Evolutionary conservation across 1,284 basidiomycete genomes (phyloP), one percentile per base, ranked within the genome.

Genomic region (Tilletia walkeri): DNA sequence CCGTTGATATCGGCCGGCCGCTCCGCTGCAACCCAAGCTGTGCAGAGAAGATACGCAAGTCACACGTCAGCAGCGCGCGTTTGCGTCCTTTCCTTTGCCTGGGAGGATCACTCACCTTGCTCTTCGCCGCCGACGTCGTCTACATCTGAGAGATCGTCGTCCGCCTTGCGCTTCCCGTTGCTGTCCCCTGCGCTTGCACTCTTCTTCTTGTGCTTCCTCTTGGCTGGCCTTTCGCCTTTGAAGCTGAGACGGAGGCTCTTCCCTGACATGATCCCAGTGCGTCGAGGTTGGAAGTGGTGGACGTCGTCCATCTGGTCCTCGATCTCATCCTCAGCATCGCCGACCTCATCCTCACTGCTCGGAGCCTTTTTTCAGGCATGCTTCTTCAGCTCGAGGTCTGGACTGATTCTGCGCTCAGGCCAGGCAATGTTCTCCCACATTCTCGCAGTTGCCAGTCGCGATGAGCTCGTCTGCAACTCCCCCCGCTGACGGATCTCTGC

Each of bases 1-100:
- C 77, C 77, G 9, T 41, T 69, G 9, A 78, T 45, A 24, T 78
- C 77, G 6, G 67, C 61, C 39, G 69, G 67, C 1, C 71, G 66
- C 49, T 75, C 71, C 12, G 73, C 75, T 10, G 66, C 20, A 2
- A 78, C 77, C 77, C 77, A 78, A 2, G 77, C 77, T 67, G 49
- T 38, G 36, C n/a, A 36, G 12, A 65, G 16, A 36, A 41, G 7
- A 61, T 6, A 30, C 24, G 24, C 24, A 69, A 38, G 47, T 4
- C 18, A 67, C 1, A 3, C n/a, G 53, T 56, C 53, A 56, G 53
- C 9, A 24, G 20, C n/a, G 18, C 24, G 24, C 24, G 24, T 30
- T 30, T 30, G 24, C 24, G 24, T 30, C 24, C 24, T 30, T 30
- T 30, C 24, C 24, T 30, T 30, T 30, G 24, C 24, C 24, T 30